phyloP scores from a whole-genome alignment of 257 asterid species.

The Nicotiana attenuata region DNA sequence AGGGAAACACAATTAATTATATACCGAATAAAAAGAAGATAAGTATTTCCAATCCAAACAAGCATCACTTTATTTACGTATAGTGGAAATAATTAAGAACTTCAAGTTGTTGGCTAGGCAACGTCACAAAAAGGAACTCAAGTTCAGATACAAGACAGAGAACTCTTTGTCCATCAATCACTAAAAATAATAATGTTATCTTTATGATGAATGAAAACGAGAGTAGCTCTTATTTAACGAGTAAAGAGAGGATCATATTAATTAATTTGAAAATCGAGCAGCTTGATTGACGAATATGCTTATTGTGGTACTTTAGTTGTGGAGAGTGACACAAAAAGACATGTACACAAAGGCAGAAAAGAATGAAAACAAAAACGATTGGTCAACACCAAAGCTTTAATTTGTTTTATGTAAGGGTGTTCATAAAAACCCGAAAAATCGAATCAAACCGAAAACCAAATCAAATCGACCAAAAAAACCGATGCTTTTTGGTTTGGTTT shows the following conservation, averaged over 20 bases:
- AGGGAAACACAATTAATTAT: too few species aligned
- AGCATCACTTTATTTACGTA: not conserved
- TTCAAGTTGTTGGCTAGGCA: not conserved
- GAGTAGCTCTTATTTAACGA: not conserved
- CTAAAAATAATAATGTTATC: not conserved
- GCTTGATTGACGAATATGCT: not conserved
- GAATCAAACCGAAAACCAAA: too few species aligned
- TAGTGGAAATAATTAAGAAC: not conserved
- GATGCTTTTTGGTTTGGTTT: too few species aligned
- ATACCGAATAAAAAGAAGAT: not conserved
- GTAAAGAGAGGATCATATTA: not conserved
- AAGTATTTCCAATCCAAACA: not conserved
- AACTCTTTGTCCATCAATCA: not conserved
- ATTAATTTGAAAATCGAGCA: not conserved
- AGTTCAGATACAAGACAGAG: not conserved
- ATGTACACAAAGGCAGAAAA: not conserved
- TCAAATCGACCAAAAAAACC: too few species aligned
- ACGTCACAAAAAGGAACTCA: not conserved
- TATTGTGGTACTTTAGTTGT: not conserved
- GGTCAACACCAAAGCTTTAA: slow-evolving; percentile 1
- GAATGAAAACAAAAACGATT: not conserved
- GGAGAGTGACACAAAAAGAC: not conserved
- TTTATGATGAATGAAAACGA: not conserved
- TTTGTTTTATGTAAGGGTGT: not conserved
- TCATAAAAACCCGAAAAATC: too few species aligned